Percentiles rank a stretch among this genome's conserved stretches.
These are phyloP conservation scores for Dryadomyces sulphureus DNA, from an alignment of 2,329 filamentous ascomycete genomes.

Conservation along the genomic window DNA sequence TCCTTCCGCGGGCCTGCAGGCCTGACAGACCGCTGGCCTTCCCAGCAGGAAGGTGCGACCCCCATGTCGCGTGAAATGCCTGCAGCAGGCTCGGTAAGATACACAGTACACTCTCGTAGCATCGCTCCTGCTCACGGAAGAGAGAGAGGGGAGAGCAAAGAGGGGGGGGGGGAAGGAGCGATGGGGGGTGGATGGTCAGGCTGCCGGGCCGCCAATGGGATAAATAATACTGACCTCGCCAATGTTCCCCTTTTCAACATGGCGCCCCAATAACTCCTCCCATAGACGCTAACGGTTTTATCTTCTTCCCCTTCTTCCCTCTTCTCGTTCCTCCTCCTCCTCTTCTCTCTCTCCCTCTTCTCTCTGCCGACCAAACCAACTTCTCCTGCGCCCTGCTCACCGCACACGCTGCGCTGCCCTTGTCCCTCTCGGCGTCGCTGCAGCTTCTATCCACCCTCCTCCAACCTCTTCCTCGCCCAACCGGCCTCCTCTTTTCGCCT, in stretches of 20 bases:
- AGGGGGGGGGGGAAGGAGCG: too few species aligned
- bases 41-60: too few species aligned
- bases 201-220: neutral
- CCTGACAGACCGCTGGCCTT: too few species aligned
- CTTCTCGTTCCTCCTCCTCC: neutral
- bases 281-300: slow-evolving; percentile 1
- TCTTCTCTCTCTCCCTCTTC: neutral
- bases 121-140: too few species aligned
- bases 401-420: too few species aligned
- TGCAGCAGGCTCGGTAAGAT: too few species aligned
- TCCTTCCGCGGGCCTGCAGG: neutral
- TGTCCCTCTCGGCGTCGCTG: neutral
- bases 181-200: neutral
- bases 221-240: neutral
- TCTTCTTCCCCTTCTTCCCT: neutral
- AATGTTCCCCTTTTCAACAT: neutral
- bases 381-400: neutral
- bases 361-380: neutral
- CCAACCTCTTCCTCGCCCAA: neutral
- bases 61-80: too few species aligned
- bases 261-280: neutral
- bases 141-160: too few species aligned
- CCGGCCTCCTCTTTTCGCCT: neutral
- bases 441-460: neutral
- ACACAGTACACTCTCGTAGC: too few species aligned